Evolutionary conservation across 2,329 filamentous ascomycete genomes (phyloP).

Genomic region (Emmonsiellopsis sp.): DNA sequence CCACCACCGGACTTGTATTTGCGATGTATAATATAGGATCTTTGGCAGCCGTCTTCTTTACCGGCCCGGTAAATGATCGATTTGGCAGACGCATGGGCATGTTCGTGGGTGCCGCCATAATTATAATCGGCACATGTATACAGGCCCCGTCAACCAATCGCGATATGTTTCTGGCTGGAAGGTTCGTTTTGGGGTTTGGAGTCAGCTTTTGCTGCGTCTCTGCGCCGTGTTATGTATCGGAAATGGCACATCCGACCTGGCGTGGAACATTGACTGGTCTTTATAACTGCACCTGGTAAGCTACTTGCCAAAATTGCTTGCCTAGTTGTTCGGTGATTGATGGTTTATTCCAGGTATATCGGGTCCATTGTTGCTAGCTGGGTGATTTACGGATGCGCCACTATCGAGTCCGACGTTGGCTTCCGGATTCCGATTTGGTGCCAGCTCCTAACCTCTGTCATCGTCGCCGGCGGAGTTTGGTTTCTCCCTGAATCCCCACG

Average conservation of each 20-base stretch:
- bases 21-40: slow-evolving; percentile 44
- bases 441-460: slow-evolving; percentile 33
- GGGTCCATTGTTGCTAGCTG: slow-evolving; percentile 40
- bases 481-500: slow-evolving; percentile 52
- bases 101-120: slow-evolving; percentile 46
- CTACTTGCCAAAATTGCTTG: slow-evolving; percentile 4
- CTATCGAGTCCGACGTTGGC: slow-evolving; percentile 18
- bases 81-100: slow-evolving; percentile 48
- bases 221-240: slow-evolving; percentile 53
- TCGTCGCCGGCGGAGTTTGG: slow-evolving; percentile 30
- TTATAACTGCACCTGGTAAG: slow-evolving; percentile 42
- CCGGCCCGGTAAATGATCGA: slow-evolving; percentile 37
- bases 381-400: slow-evolving; percentile 10
- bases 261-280: slow-evolving; percentile 53
- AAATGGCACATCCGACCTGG: slow-evolving; percentile 54
- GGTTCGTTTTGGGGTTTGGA: slow-evolving; percentile 48
- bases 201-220: slow-evolving; percentile 52
- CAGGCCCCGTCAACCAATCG: slow-evolving; percentile 38
- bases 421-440: slow-evolving; percentile 51
- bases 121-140: slow-evolving; percentile 44
- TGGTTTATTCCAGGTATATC: slow-evolving; percentile 25
- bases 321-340: neutral
- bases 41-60: slow-evolving; percentile 42
- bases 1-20: slow-evolving; percentile 45
- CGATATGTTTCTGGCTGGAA: slow-evolving; percentile 47